Conservation (phyloP, 1,284 basidiomycete genomes). For the Chiua sp. region DNA sequence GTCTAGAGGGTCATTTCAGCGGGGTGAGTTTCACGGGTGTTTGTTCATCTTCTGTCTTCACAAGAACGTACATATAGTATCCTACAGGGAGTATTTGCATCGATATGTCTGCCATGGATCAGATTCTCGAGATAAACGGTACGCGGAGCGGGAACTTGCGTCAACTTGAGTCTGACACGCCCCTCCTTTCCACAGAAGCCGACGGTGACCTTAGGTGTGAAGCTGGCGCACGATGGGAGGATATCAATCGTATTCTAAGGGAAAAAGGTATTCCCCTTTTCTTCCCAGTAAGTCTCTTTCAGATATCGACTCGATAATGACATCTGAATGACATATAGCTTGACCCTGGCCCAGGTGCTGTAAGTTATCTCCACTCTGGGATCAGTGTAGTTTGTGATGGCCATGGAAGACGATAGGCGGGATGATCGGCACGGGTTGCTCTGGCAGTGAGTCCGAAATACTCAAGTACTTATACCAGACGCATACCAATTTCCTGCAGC, state of each 20-base stretch:
- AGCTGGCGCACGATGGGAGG: slow-evolving; percentile 88
- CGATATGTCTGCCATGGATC: slow-evolving; percentile 69
- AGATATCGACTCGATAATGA: not conserved
- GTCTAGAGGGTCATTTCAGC: slow-evolving; percentile 55
- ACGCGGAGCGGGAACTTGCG: slow-evolving; percentile 6
- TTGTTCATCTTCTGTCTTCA: not conserved
- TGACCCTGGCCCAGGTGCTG: slow-evolving; percentile 59
- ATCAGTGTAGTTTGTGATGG: slow-evolving; percentile 11
- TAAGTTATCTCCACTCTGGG: slow-evolving; percentile 32
- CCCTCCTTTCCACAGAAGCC: slow-evolving; percentile 41
- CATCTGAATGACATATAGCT: slow-evolving; percentile 39
- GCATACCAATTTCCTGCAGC: slow-evolving; percentile 45
- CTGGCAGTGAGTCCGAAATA: slow-evolving; percentile 49
- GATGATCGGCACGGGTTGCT: slow-evolving; percentile 62
- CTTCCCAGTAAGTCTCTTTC: slow-evolving; percentile 60
- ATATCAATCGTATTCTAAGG: slow-evolving; percentile 79
- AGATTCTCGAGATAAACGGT: slow-evolving; percentile 59
- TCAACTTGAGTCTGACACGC: not conserved
- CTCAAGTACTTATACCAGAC: not conserved
- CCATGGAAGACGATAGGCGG: slow-evolving; percentile 55
- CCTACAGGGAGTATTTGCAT: slow-evolving; percentile 69
- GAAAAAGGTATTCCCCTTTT: slow-evolving; percentile 72
- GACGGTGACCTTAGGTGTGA: slow-evolving; percentile 82
- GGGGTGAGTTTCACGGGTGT: slow-evolving; percentile 37
- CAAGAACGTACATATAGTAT: slow-evolving; percentile 32